Evolutionary conservation across 2,329 filamentous ascomycete genomes (phyloP), one percentile per base, ranked within the genome.

Genomic region (Drechmeria coniospora): DNA sequence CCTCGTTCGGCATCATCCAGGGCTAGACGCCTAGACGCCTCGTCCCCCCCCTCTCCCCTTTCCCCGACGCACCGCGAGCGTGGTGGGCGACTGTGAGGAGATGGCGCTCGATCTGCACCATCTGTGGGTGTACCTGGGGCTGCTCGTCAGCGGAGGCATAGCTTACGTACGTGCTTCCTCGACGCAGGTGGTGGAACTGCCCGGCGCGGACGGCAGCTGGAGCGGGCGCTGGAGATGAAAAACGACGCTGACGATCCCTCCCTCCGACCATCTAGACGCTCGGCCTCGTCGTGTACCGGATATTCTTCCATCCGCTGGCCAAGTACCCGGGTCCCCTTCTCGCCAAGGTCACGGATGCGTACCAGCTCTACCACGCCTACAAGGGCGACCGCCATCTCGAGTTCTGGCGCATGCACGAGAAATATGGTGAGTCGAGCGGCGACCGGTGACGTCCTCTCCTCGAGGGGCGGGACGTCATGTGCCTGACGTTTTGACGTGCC

Each of bases 371-470:
- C 49, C 74, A 83, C 39, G 77, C 78, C 26, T 79, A 74, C 53
- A 75, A 70, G 42, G 80, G 79, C 28, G 74, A 79, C 38, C 66
- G 79, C 1, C 79, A 86, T 45, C 63, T 86, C 12, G 71, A 79
- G 43, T 74, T 83, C 42, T 74, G 74, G 57, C 61, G 65, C 17
- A 60, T 76, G 39, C 82, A 92, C 48, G 57, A 74, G 39, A 63
- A 65, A 45, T 84, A 92, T 43, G 79, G 79, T 60, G 50, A 35
- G 49, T 41, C 40, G 9, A 31, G 11, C 25, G n/a, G n/a, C n/a
- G n/a, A n/a, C n/a, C n/a, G n/a, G n/a, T n/a, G n/a, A n/a, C n/a
- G n/a, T n/a, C n/a, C n/a, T n/a, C n/a, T n/a, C n/a, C n/a, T n/a
- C n/a, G n/a, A n/a, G n/a, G n/a, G n/a, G n/a, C n/a, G n/a, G n/a